Conservation (phyloP, 129 eudicot genomes). For the Gnaphalium uliginosum region DNA sequence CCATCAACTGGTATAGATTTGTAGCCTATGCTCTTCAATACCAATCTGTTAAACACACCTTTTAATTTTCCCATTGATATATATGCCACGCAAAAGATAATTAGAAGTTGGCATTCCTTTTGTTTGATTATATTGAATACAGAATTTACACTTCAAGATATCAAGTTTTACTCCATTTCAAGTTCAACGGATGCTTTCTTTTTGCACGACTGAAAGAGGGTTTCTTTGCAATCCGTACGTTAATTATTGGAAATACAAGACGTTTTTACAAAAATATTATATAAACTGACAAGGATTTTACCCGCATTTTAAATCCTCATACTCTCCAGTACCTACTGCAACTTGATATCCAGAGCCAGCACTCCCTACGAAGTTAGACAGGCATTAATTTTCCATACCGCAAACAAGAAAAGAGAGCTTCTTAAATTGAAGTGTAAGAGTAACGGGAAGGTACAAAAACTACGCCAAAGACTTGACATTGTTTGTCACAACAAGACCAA, state of each 20-base stretch:
- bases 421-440: not conserved
- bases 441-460: not conserved
- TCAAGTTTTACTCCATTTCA: not conserved
- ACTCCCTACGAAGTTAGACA: slow-evolving; percentile 39
- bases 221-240: not conserved
- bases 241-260: not conserved
- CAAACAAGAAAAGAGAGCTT: not conserved
- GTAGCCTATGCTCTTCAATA: slow-evolving; percentile 91
- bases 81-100: slow-evolving; percentile 21
- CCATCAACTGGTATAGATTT: slow-evolving; percentile 84
- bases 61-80: not conserved
- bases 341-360: slow-evolving; percentile 58
- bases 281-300: slow-evolving; percentile 29
- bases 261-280: not conserved
- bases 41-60: slow-evolving; percentile 53
- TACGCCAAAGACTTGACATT: not conserved
- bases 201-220: slow-evolving; percentile 9
- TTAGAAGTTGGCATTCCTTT: slow-evolving; percentile 2
- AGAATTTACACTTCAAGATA: slow-evolving; percentile 7
- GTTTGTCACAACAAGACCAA: not conserved
- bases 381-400: not conserved
- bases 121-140: not conserved
- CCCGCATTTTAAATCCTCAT: slow-evolving; percentile 82
- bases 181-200: not conserved
- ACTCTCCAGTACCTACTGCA: slow-evolving; percentile 73